Conservation (phyloP, 148 eudicot genomes). For the Vaccinium macrocarpon region DNA sequence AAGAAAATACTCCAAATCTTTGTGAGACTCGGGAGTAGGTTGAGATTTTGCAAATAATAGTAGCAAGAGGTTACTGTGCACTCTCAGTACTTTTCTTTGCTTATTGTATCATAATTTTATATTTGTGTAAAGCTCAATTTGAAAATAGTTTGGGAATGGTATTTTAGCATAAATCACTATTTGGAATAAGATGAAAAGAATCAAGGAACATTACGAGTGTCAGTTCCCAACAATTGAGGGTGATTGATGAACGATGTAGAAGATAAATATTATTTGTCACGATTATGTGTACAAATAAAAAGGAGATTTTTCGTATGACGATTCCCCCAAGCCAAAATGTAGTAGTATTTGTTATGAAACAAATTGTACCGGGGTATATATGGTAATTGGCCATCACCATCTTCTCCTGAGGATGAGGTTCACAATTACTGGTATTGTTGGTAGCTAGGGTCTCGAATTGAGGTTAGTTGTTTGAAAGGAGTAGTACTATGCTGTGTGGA, state of each 20-base stretch:
- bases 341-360: not conserved
- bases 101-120: no score
- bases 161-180: not conserved
- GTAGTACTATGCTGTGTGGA: no score
- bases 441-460: not conserved
- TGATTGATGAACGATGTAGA: not conserved
- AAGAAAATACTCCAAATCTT: no score
- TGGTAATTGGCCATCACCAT: not conserved
- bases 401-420: not conserved
- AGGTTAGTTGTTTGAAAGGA: not conserved
- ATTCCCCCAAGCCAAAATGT: not conserved
- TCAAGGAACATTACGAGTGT: not conserved
- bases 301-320: not conserved
- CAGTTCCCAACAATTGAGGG: not conserved
- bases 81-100: no score
- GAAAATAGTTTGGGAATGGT: not conserved
- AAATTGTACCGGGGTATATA: not conserved
- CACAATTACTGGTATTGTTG: not conserved
- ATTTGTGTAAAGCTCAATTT: no score
- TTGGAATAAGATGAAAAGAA: not conserved
- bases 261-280: not conserved
- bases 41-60: no score
- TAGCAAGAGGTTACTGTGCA: no score
- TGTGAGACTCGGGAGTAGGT: no score
- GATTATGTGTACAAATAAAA: not conserved